Base-by-base conservation (phyloP, 2,329 filamentous ascomycete genomes). In the Sarocladium oryzae region DNA sequence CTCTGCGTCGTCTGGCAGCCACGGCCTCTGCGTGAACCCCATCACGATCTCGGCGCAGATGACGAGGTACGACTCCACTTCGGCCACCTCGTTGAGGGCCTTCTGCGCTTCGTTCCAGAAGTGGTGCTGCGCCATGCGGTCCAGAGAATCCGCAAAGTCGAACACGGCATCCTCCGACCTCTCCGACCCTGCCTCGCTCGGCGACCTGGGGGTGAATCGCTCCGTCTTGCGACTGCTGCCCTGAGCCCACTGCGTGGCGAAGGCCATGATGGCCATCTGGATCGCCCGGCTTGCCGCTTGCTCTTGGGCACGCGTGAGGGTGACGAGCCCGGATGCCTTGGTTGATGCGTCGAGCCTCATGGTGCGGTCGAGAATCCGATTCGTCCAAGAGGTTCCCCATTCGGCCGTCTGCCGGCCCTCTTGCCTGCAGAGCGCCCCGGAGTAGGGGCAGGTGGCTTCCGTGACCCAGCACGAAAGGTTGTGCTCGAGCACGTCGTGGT, bases 401-500 rank as follows among this genome's bases (percentile, higher is more conserved):
- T 70, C 65, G 2, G 51, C 60, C 55, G 23, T 40, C 41, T 51
- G 20, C 16, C 49, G 52, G 1, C 54, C 45, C 2, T 51, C 58
- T 40, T 63, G 60, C 43, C 30, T 16, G 62, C 67, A 10, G 30
- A 43, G 24, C 4, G 46, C 32, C 6, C 46, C 46, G 24, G 11
- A 20, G 56, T 78, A 78, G 1, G 76, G 76, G 51, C 76, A 79
- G 2, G 74, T 78, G 43, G 69, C 66, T 54, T 78, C 76, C 0
- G 74, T 76, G 16, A 78, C 56, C 76, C 76, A 79, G 57, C 76
- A 79, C 2, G 74, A 73, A 6, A 79, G 60, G 11, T 71, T 74
- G 56, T 77, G 72, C 55, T 79, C 76, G 55, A 78, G 66, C 26
- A 74, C 76, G 54, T 79, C 75, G 55, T 78, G 76, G 57, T 79